Conservation (phyloP, 345 rosid genomes). For the Turritis glabra region DNA sequence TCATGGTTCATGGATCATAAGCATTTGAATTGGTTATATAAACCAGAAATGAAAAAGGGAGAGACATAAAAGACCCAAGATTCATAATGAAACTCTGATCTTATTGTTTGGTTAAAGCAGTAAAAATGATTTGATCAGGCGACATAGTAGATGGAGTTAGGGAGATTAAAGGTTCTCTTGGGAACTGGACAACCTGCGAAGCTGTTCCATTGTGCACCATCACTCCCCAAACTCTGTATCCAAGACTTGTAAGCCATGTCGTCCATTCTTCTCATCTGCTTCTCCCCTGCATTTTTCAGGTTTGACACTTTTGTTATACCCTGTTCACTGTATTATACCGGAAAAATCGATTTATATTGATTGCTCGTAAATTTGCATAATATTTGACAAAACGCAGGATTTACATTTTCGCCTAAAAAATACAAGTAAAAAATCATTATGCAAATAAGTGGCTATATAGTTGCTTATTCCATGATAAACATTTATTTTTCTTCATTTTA, state of each 20-base stretch:
- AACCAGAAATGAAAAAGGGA: not conserved
- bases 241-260: constrained; percentile 48
- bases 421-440: too few species aligned
- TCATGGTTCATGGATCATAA: constrained; percentile 19
- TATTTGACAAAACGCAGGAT: too few species aligned
- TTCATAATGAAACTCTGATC: constrained; percentile 24
- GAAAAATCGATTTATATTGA: too few species aligned
- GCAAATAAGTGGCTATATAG: too few species aligned
- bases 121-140: constrained; percentile 29
- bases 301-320: not conserved
- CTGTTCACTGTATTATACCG: constrained; percentile 18
- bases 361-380: too few species aligned
- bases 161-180: constrained; percentile 82
- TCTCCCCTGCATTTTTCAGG: constrained; percentile 47
- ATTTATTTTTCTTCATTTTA: too few species aligned
- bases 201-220: constrained; percentile 81
- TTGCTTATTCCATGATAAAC: too few species aligned
- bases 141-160: constrained; percentile 76
- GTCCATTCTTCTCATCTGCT: constrained; percentile 58
- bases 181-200: constrained; percentile 66
- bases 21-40: constrained; percentile 11
- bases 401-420: too few species aligned
- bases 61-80: constrained; percentile 26
- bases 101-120: constrained; percentile 5
- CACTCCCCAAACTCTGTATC: constrained; percentile 78